Evolutionary conservation across 139 green algal genomes (phyloP).

Genomic region (Auxenochlorella pyrenoidosa): DNA sequence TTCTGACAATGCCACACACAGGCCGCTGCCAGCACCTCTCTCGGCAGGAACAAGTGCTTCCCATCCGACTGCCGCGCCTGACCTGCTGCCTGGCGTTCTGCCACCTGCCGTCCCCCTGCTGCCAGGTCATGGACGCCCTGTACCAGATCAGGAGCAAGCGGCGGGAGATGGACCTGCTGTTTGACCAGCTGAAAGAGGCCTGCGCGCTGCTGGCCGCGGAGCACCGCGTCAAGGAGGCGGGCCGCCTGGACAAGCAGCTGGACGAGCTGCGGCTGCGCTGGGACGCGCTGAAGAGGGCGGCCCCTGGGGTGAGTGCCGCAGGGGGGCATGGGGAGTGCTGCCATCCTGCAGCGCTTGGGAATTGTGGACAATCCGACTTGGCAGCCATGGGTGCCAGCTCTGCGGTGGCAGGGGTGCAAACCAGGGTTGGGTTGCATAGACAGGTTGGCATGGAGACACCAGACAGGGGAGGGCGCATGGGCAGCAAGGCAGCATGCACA

Average conservation of each 20-base stretch:
- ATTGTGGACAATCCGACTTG: not conserved
- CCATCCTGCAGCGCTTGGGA: not conserved
- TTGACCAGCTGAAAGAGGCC: conserved; percentile 81
- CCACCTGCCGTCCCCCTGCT: not conserved
- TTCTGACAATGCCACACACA: no score
- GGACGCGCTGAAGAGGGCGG: conserved; percentile 79
- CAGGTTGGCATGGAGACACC: no score
- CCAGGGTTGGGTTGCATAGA: no score
- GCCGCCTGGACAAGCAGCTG: conserved; percentile 73
- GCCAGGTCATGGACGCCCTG: conserved; percentile 86
- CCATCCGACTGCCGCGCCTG: no score
- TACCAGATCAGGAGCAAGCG: conserved; percentile 76
- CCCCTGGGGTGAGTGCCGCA: not conserved
- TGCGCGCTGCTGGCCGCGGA: conserved; percentile 55
- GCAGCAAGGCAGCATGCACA: no score
- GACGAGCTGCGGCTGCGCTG: conserved; percentile 68
- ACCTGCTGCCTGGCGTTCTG: no score
- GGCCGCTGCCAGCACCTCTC: no score
- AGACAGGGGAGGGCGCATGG: no score
- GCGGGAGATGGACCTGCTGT: conserved; percentile 70
- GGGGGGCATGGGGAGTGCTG: not conserved
- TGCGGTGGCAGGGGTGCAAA: no score
- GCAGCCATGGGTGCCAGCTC: no score
- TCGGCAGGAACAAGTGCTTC: no score
- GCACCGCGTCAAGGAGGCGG: conserved; percentile 53